Evolutionary conservation across 192 early-diverging fungal species (phyloP), one percentile per base, ranked within the genome.

Genomic region (Dispira simplex): DNA sequence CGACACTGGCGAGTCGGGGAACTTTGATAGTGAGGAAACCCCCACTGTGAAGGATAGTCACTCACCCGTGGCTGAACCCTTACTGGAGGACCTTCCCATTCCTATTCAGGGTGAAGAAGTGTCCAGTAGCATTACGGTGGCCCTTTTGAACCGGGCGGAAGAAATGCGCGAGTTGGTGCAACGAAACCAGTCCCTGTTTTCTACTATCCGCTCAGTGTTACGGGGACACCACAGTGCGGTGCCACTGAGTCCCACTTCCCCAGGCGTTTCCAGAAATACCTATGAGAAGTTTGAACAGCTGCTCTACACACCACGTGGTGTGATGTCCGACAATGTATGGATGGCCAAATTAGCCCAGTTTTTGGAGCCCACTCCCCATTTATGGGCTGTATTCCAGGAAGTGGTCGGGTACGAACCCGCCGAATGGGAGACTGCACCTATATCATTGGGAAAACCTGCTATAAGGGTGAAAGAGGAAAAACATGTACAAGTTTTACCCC

Each of bases 161-260:
- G 59, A 62, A 45, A 62, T 62, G 59, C 59, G 43, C 11, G 59
- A 62, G 5, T n/a, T 62, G 23, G 59, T 62, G n/a, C 28, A 46
- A 20, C 39, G n/a, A 16, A 62, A 62, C 59, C 26, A 16, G 6
- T 20, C 59, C 44, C n/a, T 62, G 26, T 62, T 62, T 20, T 20
- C n/a, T 20, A 13, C 14, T n/a, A 62, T 62, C 9, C 28, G 59
- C 39, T 44, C 39, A 16, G 44, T 62, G 12, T n/a, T 62, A 16
- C 59, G 46, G 59, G 59, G 59, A 3, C 32, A 62, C 18, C 9
- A 62, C 44, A 45, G 9, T 21, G 18, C 25, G 18, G 44, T 10
- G 10, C 59, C 44, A 4, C 32, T 62, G 43, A 18, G 44, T 39
- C 43, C 59, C 6, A 10, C 46, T 20, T 39, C 16, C 14, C 56